These are phyloP conservation scores for Peniophora sp. DNA, from an alignment of 1,284 basidiomycete species.

Conservation along the genomic window DNA sequence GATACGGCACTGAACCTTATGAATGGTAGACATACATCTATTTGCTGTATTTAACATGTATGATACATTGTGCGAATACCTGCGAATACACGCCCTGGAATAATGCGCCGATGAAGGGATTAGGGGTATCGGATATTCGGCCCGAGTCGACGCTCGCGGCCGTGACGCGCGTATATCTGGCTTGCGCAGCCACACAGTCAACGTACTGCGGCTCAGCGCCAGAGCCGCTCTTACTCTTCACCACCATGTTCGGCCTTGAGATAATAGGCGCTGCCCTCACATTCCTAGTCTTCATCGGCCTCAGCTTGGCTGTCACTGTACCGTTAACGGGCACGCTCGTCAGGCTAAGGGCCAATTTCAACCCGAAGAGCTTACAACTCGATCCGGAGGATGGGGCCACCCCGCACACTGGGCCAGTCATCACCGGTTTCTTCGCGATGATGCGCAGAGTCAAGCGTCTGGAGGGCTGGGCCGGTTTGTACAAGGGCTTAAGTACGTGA, in stretches of 20 bases:
- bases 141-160: no score
- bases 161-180: neutral
- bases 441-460: conserved; percentile 65
- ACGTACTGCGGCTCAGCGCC: neutral
- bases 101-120: no score
- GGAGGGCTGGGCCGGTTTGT: conserved; percentile 78
- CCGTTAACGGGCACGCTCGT: conserved; percentile 65
- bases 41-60: no score
- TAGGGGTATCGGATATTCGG: no score
- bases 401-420: conserved; percentile 66
- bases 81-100: no score
- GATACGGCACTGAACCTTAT: no score
- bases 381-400: conserved; percentile 72
- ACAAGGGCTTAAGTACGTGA: conserved; percentile 77
- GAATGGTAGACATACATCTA: no score
- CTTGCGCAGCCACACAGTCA: neutral
- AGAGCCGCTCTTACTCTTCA: conserved; percentile 4
- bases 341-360: conserved; percentile 73
- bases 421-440: conserved; percentile 62
- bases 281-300: conserved; percentile 34
- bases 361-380: conserved; percentile 75
- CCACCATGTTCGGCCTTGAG: conserved; percentile 21
- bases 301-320: conserved; percentile 36
- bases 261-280: conserved; percentile 23
- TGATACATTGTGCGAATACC: no score